These are phyloP conservation scores for Psilocybe cyanescens DNA, from an alignment of 768 basidiomycete genomes.

Conservation along the genomic window DNA sequence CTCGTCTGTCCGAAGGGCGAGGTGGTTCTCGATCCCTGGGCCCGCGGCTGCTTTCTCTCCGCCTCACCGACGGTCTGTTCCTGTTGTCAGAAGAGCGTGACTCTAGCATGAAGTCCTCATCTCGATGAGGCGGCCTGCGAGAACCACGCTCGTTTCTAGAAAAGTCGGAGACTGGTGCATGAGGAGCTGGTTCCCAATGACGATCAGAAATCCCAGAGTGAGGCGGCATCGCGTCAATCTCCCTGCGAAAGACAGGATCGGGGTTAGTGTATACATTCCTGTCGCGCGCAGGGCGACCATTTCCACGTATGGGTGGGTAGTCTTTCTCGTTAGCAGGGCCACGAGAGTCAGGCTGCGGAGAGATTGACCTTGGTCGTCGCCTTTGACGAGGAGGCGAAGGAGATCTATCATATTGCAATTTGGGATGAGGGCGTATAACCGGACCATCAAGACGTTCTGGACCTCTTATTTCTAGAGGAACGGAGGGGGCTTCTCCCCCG, in stretches of 20 bases:
- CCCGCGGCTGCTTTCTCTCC: conserved; percentile 31
- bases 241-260: conserved; percentile 30
- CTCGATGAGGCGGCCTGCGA: conserved; percentile 21
- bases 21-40: conserved; percentile 23
- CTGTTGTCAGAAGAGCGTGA: conserved; percentile 23
- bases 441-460: conserved; percentile 12
- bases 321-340: conserved; percentile 24
- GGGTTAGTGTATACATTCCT: conserved; percentile 33
- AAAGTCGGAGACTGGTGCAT: conserved; percentile 21
- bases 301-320: conserved; percentile 24
- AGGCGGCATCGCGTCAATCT: conserved; percentile 24
- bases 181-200: conserved; percentile 27
- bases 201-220: conserved; percentile 24
- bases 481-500: conserved; percentile 26
- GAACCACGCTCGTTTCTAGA: conserved; percentile 24
- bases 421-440: conserved; percentile 10
- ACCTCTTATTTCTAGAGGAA: conserved; percentile 8
- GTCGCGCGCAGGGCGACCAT: conserved; percentile 27
- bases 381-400: conserved; percentile 31
- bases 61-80: conserved; percentile 21
- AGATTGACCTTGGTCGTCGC: conserved; percentile 31
- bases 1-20: conserved; percentile 28
- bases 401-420: conserved; percentile 29
- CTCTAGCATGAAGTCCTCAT: conserved; percentile 11
- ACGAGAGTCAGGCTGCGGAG: conserved; percentile 23